Evolutionary conservation across 192 early-diverging fungal species (phyloP), one percentile per base, ranked within the genome.

Genomic region (Pilaira anomala): DNA sequence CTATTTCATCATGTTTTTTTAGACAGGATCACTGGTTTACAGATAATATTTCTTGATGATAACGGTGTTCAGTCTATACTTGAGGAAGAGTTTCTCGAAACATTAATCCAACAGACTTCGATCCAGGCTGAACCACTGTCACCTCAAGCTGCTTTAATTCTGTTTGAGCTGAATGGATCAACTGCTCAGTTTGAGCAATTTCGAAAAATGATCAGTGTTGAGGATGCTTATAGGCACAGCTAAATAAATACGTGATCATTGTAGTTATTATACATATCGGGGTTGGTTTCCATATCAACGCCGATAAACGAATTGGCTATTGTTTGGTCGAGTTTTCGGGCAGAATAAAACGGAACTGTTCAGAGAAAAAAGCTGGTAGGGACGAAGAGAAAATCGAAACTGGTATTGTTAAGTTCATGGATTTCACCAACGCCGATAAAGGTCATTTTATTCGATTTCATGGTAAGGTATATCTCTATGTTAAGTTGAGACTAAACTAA

Each of bases 401-500:
- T 14, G 30, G 18, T 55, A 18, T 22, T 4, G 18, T 36, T 13
- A 55, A 55, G 19, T 39, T 39, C 12, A 56, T 56, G 54, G 21
- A 41, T 1, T 39, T 56, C n/a, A 56, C 54, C 2, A 28, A 56
- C 19, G 3, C 8, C 18, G 21, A 22, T 11, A 56, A 6, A 13
- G n/a, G 33, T 13, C 19, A 40, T 40, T 56, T 40, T 3, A 18
- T 56, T 40, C 30, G 11, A 40, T 56, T 33, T 40, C 36, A 56
- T 19, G 3, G 36, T 30, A 53, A 53, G 28, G 51, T 53, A 53
- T 33, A 3, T 53, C 51, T 53, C 30, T 28, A 33, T 21, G 3
- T 56, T 36, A 56, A 14, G 30, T 56, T 56, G 19, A 56, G 42
- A 40, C 0, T 18, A 56, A 56, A 39, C 54, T 56, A 56, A 56